These are phyloP conservation scores for Chrysanthemum seticuspe DNA, from an alignment of 129 eudicot genomes.

Conservation along the genomic window DNA sequence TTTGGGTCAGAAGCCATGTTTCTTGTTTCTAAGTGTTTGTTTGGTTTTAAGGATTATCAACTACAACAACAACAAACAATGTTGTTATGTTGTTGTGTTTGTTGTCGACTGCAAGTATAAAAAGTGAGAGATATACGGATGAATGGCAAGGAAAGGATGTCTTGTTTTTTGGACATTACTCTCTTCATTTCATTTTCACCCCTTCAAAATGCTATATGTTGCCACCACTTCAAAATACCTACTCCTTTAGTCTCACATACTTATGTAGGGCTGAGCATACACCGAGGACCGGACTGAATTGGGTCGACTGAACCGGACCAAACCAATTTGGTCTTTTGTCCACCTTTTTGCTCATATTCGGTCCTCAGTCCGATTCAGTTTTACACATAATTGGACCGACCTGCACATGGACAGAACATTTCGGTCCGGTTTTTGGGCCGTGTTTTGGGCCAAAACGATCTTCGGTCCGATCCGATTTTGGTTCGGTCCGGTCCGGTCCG, in stretches of 20 bases:
- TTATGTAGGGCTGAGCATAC: no score
- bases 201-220: not conserved
- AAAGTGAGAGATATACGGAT: constrained; percentile 1
- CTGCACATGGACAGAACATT: no score
- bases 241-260: not conserved
- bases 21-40: not conserved
- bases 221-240: constrained; percentile 6
- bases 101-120: not conserved
- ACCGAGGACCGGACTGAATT: not conserved
- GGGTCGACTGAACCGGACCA: not conserved
- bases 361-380: no score
- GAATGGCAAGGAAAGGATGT: constrained; percentile 42
- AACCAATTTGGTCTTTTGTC: no score
- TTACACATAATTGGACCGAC: no score
- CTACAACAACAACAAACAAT: not conserved
- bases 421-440: no score
- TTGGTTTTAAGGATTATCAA: not conserved
- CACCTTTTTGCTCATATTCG: no score
- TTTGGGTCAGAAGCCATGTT: constrained; percentile 44
- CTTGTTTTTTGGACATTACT: constrained; percentile 28
- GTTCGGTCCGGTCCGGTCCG: no score
- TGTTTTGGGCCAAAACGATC: no score
- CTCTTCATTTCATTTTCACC: constrained; percentile 24
- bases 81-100: not conserved
- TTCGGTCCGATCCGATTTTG: no score